Evolutionary conservation across 768 basidiomycete species (phyloP).

Genomic region (Pleurotus ostreatus): DNA sequence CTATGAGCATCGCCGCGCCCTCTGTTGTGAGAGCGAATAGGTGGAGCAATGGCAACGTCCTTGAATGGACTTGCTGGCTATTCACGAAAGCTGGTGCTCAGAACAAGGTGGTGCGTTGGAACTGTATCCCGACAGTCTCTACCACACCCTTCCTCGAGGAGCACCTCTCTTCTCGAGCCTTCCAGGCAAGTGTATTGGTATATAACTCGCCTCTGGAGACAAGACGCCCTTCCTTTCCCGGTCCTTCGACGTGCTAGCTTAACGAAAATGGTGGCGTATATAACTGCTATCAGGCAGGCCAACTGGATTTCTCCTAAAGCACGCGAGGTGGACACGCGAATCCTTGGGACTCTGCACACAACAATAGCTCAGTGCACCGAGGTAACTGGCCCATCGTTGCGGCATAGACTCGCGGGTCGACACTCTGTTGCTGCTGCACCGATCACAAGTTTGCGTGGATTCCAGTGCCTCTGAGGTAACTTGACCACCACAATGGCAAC

Average conservation of each 20-base stretch:
- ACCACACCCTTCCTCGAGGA: slow-evolving; percentile 61
- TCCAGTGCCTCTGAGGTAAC: slow-evolving; percentile 41
- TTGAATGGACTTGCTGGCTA: no score
- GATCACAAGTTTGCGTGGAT: slow-evolving; percentile 86
- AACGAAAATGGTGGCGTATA: slow-evolving; percentile 72
- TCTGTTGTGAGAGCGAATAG: no score
- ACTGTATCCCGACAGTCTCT: slow-evolving; percentile 48
- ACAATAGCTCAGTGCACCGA: slow-evolving; percentile 69
- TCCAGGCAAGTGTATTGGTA: slow-evolving; percentile 35
- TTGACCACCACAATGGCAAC: slow-evolving; percentile 47
- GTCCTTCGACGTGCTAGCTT: slow-evolving; percentile 83
- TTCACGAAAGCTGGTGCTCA: slow-evolving; percentile 47
- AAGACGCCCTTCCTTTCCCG: slow-evolving; percentile 38
- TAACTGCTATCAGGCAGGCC: slow-evolving; percentile 71
- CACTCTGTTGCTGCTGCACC: slow-evolving; percentile 94
- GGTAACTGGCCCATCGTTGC: slow-evolving; percentile 95
- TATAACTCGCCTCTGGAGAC: slow-evolving; percentile 28
- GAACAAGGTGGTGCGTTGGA: slow-evolving; percentile 44
- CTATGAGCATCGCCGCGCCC: no score
- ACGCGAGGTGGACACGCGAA: slow-evolving; percentile 89
- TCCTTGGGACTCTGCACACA: slow-evolving; percentile 50
- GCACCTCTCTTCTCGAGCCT: slow-evolving; percentile 46
- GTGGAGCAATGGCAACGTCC: no score
- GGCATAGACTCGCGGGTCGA: slow-evolving; percentile 79
- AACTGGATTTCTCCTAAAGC: slow-evolving; percentile 86